Evolutionary conservation across 2,329 filamentous ascomycete genomes (phyloP).

Genomic region (Eurotiales sp.): DNA sequence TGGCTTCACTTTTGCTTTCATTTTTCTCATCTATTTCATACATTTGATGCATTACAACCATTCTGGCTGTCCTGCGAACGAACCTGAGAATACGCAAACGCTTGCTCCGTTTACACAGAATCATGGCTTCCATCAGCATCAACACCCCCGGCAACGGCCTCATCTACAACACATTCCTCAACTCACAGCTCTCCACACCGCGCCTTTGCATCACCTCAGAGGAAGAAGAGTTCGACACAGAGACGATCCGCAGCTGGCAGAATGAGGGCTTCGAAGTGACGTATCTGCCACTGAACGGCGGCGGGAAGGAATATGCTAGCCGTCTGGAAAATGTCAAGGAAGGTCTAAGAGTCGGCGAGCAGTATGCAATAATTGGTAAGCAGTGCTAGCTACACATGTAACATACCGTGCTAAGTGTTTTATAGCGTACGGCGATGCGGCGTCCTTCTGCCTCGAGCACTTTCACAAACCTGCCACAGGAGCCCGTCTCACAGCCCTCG

Average conservation of each 20-base stretch:
- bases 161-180: constrained; percentile 29
- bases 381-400: background rate
- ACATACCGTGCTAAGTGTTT: background rate
- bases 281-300: constrained; percentile 54
- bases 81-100: background rate
- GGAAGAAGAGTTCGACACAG: constrained; percentile 49
- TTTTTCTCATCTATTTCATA: too few species aligned
- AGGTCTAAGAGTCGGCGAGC: constrained; percentile 54
- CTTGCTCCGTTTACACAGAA: background rate
- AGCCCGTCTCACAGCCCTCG: constrained; percentile 51
- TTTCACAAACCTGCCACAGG: constrained; percentile 55
- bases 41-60: too few species aligned
- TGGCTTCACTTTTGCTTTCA: too few species aligned
- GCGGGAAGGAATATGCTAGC: constrained; percentile 49
- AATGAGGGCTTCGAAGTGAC: constrained; percentile 59
- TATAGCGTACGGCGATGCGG: constrained; percentile 60
- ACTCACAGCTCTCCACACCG: constrained; percentile 23
- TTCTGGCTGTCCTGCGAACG: too few species aligned
- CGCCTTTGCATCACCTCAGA: constrained; percentile 33
- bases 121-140: constrained; percentile 33
- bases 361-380: constrained; percentile 61
- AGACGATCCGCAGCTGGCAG: constrained; percentile 52
- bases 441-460: constrained; percentile 56
- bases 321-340: constrained; percentile 51
- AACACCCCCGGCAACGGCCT: constrained; percentile 31